Evolutionary conservation across 2,329 filamentous ascomycete genomes (phyloP).

Genomic region (Lachnellula willkommii): DNA sequence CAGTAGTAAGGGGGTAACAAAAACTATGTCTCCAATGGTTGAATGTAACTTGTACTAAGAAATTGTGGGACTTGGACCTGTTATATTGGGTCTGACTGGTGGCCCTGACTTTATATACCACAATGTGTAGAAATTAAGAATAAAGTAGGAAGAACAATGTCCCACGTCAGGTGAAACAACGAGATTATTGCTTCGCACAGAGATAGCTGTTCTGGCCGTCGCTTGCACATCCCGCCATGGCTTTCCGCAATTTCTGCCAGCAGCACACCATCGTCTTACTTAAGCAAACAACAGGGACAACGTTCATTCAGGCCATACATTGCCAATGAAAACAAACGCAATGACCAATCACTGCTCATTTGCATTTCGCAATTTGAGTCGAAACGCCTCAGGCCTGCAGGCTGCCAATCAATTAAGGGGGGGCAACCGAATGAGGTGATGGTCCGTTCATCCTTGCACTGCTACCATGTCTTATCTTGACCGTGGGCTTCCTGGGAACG

Average conservation of each 20-base stretch:
- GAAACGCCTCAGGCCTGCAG: not conserved
- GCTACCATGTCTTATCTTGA: not conserved
- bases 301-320: not conserved
- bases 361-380: not conserved
- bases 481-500: not conserved
- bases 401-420: not conserved
- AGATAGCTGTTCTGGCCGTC: too few relatives aligned
- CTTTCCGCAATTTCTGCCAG: not conserved
- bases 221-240: not conserved
- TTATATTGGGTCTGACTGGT: too few relatives aligned
- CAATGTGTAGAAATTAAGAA: too few relatives aligned
- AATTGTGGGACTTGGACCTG: too few relatives aligned
- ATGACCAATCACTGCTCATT: not conserved
- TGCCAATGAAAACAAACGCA: not conserved
- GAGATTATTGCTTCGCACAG: too few relatives aligned
- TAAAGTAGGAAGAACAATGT: too few relatives aligned
- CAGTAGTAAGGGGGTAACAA: not conserved
- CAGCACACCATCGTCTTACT: slow-evolving; percentile 3
- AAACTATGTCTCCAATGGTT: not conserved
- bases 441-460: not conserved
- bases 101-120: too few relatives aligned
- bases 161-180: too few relatives aligned
- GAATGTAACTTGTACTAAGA: not conserved
- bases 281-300: not conserved
- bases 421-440: not conserved